Base-by-base conservation (phyloP, 805 yeast genomes). In the Saturnispora ahearnii region DNA sequence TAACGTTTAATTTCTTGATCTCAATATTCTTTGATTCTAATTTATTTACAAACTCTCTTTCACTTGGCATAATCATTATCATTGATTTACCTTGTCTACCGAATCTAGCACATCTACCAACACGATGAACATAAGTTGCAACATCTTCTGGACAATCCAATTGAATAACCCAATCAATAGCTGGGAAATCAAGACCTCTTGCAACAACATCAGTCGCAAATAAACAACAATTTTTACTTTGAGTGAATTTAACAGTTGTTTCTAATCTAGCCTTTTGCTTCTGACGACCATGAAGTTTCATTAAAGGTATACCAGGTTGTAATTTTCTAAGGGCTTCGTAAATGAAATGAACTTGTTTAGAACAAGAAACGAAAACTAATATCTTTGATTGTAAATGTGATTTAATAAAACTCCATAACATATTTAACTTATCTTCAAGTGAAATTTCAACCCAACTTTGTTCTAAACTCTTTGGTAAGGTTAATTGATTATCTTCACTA, bases 81-180 rank as follows among this genome's bases (percentile, higher is more conserved):
- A 93, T 68, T 0, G 95, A 85, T 62, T 84, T 82, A 9, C 97
- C 97, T 38, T 72, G 73, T 58, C 88, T 80, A 31, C 95, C 96
- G 58, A 85, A 87, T 53, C 96, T 73, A 2, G 96, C 96, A 49
- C 84, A 80, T 63, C 96, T 78, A 2, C 96, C 96, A 9, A 86
- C 96, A 60, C 96, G 73, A 59, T 88, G 96, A 48, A 88, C 86
- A 65, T 89, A 88, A 0, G 96, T 89, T 30, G 89, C 87, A 2
- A 80, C 76, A 64, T 87, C 95, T 62, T 88, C 96, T 0, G 96
- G 96, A 59, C 95, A 86, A 62, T 88, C 96, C 1, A 87, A 74
- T 64, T 88, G 96, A 8, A 88, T 72, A n/a, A 88, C 96, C 96
- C 96, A 88, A 61, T 89, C 95, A 45, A 88, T 86, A 5, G 90